Evolutionary conservation across 1,284 basidiomycete species (phyloP).

Genomic region (Heterobasidion occidentale): DNA sequence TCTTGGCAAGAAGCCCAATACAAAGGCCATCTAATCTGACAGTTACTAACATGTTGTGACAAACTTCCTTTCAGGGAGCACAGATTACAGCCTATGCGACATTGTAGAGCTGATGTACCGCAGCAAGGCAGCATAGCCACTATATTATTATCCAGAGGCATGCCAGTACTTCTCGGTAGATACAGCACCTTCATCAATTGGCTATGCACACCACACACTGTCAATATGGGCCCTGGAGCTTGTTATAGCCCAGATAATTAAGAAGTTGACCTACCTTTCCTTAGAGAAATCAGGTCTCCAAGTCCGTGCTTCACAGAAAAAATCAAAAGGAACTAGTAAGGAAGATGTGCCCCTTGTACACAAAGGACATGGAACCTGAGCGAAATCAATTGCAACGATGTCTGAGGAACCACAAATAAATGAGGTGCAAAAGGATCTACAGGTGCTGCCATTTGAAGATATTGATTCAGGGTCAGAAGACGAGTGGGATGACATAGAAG

Average conservation of each 20-base stretch:
- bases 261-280: not conserved
- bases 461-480: no score
- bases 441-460: no score
- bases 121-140: not conserved
- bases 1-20: not conserved
- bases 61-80: not conserved
- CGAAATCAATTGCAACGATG: no score
- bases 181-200: not conserved
- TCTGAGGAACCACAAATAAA: no score
- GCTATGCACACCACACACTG: not conserved
- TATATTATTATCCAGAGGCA: not conserved
- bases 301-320: not conserved
- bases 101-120: not conserved
- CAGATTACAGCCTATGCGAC: not conserved
- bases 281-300: not conserved
- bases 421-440: no score
- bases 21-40: not conserved
- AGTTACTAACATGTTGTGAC: not conserved
- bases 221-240: not conserved
- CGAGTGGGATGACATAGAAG: no score
- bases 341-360: no score
- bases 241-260: not conserved
- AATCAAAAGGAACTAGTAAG: no score
- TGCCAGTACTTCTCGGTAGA: not conserved
- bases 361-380: no score